Evolutionary conservation across 371 early-diverging fungal genomes (phyloP), one percentile per base, ranked within the genome.

Genomic region (Encephalitozoon cuniculi): DNA sequence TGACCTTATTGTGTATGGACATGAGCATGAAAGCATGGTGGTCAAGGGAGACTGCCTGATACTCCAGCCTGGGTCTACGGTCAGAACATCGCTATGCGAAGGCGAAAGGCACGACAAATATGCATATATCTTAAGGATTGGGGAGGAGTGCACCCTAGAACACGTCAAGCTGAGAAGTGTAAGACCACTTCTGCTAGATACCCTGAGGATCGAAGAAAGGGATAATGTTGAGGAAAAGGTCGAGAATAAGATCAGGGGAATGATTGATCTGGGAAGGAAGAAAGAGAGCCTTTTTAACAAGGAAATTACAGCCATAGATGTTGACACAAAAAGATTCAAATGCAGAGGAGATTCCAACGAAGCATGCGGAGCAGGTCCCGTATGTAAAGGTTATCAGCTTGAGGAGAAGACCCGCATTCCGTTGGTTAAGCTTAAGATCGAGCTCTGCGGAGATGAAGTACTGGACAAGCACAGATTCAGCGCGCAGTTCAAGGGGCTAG

Each of bases 21-120:
- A 97, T 84, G 97, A 97, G 85, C 99, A 98, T 86, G 93, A 96
- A 77, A 95, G 94, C 73, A 81, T 87, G 34, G 90, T 93, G 28
- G 89, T 88, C 81, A 84, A 87, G 51, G 87, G 87, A 9, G 92
- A 92, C 78, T 87, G 89, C 63, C 87, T 95, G 4, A 89, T 89
- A 0, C 21, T 81, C 11, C 97, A 98, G 79, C 94, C 94, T 0
- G 99, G 99, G 0, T 94, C 94, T 0, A 93, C 95, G 0, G 90
- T 97, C 2, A 93, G 95, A 0, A 98, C 99, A 0, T 90, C 92
- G 70, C 82, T 98, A n/a, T 88, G 89, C 28, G 88, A 89, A 69
- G 94, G 93, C 6, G 99, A 98, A 82, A 86, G 92, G 0, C 81
- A 83, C 15, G 86, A 89, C 15, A 97, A 97, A 86, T 89, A 89